phyloP scores from a whole-genome alignment of 352 stramenopile species.

The Phytophthora pinifolia region DNA sequence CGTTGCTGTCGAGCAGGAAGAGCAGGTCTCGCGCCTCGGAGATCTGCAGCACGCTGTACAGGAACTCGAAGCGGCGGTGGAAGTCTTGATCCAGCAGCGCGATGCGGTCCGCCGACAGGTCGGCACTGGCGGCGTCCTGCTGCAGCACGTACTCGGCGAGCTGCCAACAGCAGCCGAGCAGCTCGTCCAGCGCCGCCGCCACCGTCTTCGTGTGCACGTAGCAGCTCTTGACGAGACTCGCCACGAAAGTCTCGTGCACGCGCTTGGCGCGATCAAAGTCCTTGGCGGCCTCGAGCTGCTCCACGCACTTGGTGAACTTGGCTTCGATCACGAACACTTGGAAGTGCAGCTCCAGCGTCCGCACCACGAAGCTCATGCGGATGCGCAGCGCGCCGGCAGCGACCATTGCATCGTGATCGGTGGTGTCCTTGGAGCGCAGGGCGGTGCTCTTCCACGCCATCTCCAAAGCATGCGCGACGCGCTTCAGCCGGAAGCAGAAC shows the following conservation, averaged over 20 bases:
- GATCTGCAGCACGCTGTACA: constrained; percentile 64
- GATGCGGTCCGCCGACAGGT: constrained; percentile 36
- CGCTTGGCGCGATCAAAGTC: constrained; percentile 78
- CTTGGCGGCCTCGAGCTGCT: constrained; percentile 42
- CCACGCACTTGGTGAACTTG: constrained; percentile 56
- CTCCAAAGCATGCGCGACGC: constrained; percentile 64
- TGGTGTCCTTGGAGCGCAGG: constrained; percentile 32
- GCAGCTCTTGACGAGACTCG: constrained; percentile 60
- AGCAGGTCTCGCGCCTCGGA: constrained; percentile 66
- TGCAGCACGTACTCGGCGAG: constrained; percentile 71
- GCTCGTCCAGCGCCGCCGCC: constrained; percentile 52
- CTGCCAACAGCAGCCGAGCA: constrained; percentile 65
- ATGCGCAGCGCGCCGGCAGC: constrained; percentile 47
- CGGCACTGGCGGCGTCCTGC: constrained; percentile 20
- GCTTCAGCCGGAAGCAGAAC: constrained; percentile 81
- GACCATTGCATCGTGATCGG: constrained; percentile 12
- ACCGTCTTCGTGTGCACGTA: constrained; percentile 73
- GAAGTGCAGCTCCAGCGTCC: constrained; percentile 72
- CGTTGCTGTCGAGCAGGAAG: constrained; percentile 75
- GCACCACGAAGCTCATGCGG: constrained; percentile 78
- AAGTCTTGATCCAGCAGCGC: constrained; percentile 56
- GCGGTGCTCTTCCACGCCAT: constrained; percentile 56
- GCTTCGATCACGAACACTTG: constrained; percentile 79
- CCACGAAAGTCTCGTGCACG: constrained; percentile 71
- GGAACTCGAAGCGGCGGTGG: constrained; percentile 53